Evolutionary conservation across 352 stramenopile species (phyloP).

Genomic region (Globisporangium paroecandrum): DNA sequence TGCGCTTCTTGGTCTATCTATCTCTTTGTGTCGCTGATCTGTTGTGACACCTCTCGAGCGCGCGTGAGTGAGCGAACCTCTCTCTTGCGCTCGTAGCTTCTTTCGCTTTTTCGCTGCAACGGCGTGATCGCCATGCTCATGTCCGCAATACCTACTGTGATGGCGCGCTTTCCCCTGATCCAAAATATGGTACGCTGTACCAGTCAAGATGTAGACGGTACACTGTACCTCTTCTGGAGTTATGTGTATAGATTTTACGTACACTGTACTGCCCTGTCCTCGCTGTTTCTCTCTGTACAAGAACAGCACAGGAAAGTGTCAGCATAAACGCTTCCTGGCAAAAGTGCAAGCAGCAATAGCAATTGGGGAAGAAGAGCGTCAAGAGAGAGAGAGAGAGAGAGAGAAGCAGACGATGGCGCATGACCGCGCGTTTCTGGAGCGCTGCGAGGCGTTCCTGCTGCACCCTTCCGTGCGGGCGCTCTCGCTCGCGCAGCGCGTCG

Average conservation of each 20-base stretch:
- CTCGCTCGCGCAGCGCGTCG: conserved; percentile 65
- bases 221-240: not conserved
- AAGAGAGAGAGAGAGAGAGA: not conserved
- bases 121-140: conserved; percentile 1
- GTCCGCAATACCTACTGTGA: not conserved
- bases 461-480: conserved; percentile 59
- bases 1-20: not conserved
- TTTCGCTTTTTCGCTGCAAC: conserved; percentile 3
- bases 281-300: not conserved
- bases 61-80: not conserved
- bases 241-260: conserved; percentile 4
- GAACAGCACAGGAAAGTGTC: conserved; percentile 1
- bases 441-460: conserved; percentile 67
- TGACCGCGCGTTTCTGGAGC: conserved; percentile 40
- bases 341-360: conserved; percentile 4
- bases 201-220: not conserved
- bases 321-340: conserved; percentile 8
- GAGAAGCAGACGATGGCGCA: conserved; percentile 18
- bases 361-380: not conserved
- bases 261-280: not conserved
- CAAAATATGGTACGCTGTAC: not conserved
- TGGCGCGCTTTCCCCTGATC: not conserved
- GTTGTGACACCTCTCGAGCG: not conserved
- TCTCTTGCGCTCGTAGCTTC: not conserved
- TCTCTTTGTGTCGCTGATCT: not conserved